Percentiles rank a stretch among this genome's conserved stretches.
Evolutionary conservation across 2,329 filamentous ascomycete genomes (phyloP).

Genomic region (Paraphaeosphaeria sporulosa): DNA sequence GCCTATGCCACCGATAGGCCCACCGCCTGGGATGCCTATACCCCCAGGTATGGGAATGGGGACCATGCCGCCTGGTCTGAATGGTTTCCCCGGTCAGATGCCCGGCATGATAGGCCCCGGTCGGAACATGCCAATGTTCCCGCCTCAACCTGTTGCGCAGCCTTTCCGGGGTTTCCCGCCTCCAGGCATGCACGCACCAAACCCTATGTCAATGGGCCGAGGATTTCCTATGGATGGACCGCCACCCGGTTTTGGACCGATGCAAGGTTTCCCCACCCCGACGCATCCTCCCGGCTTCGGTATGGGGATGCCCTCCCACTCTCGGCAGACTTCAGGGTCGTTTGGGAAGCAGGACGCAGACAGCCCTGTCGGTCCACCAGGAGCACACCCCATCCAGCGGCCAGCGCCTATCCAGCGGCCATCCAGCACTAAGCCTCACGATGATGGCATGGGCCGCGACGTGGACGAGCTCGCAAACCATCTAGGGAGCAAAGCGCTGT

Average conservation of each 20-base stretch:
- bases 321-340: slow-evolving; percentile 76
- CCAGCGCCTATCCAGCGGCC: slow-evolving; percentile 90
- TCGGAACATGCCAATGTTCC: slow-evolving; percentile 64
- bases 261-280: slow-evolving; percentile 47
- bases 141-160: slow-evolving; percentile 60
- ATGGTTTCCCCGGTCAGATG: slow-evolving; percentile 58
- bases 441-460: slow-evolving; percentile 56
- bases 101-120: slow-evolving; percentile 62
- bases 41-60: slow-evolving; percentile 59
- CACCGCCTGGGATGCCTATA: slow-evolving; percentile 65
- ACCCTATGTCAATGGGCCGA: slow-evolving; percentile 63
- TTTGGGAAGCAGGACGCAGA: slow-evolving; percentile 67
- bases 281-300: slow-evolving; percentile 49
- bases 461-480: slow-evolving; percentile 79
- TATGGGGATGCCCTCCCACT: slow-evolving; percentile 65
- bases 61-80: slow-evolving; percentile 59
- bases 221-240: slow-evolving; percentile 63
- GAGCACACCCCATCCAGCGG: slow-evolving; percentile 77
- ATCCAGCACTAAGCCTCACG: slow-evolving; percentile 70
- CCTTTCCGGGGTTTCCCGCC: slow-evolving; percentile 63
- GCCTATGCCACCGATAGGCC: slow-evolving; percentile 70
- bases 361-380: slow-evolving; percentile 54
- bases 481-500: slow-evolving; percentile 86
- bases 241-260: slow-evolving; percentile 54
- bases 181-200: slow-evolving; percentile 67